Conservation (phyloP, 257 asterid species). For the Craterostigma plantagineum region DNA sequence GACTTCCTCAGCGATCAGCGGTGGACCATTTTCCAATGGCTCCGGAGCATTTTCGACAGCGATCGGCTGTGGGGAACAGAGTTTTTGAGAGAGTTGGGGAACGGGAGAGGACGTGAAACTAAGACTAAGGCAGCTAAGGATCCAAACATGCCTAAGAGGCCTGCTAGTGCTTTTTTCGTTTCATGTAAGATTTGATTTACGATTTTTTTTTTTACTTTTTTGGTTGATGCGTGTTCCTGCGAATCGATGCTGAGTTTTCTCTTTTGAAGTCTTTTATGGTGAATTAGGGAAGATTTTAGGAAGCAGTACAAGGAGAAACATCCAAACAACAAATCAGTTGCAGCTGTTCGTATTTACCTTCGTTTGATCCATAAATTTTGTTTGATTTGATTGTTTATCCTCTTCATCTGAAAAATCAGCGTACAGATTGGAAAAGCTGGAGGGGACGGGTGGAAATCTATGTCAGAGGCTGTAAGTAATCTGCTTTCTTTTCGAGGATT, state of each 20-base stretch:
- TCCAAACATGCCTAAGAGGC: slow-evolving; percentile 93
- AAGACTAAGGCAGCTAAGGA: slow-evolving; percentile 67
- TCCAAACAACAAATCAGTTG: slow-evolving; percentile 69
- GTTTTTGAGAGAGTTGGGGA: no score
- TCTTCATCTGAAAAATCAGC: neutral
- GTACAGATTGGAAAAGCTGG: slow-evolving; percentile 79
- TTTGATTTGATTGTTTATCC: neutral
- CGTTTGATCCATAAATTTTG: slow-evolving; percentile 5
- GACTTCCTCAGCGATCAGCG: no score
- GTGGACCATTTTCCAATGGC: no score
- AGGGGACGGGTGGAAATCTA: slow-evolving; percentile 70
- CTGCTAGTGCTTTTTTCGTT: slow-evolving; percentile 86
- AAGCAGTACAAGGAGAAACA: slow-evolving; percentile 57
- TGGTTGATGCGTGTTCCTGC: neutral
- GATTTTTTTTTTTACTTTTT: no score
- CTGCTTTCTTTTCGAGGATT: no score
- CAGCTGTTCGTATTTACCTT: slow-evolving; percentile 27
- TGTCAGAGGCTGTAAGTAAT: slow-evolving; percentile 43
- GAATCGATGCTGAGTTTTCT: neutral
- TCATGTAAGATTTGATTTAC: slow-evolving; percentile 30
- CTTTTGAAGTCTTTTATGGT: no score
- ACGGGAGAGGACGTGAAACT: slow-evolving; percentile 31
- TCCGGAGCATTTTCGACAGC: no score
- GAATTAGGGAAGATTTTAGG: slow-evolving; percentile 69
- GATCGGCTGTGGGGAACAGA: no score